Conservation (phyloP, 345 rosid species). For the Linum trigynum region DNA sequence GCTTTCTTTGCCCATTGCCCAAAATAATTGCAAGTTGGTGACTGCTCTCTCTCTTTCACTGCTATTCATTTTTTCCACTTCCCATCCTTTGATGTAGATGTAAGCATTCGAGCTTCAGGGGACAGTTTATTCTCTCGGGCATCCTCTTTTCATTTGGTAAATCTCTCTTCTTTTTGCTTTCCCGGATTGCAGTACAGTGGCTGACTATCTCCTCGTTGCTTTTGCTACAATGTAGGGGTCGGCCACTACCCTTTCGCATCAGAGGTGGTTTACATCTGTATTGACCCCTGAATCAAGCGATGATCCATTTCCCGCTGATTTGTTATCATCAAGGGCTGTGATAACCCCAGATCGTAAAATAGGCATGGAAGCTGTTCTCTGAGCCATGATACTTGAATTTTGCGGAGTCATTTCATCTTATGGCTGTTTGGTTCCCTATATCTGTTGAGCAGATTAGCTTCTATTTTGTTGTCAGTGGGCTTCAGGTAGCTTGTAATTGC, state of each 20-base stretch:
- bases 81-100: not conserved
- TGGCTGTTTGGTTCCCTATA: not conserved
- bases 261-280: slow-evolving; percentile 43
- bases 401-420: not conserved
- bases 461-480: not conserved
- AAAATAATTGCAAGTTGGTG: not conserved
- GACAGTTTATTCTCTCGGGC: not conserved
- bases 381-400: not conserved
- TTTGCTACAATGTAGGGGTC: not conserved
- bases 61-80: not conserved
- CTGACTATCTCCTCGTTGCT: not conserved
- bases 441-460: not conserved
- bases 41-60: not conserved
- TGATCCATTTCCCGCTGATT: slow-evolving; percentile 50
- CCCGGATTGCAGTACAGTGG: no score
- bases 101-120: not conserved
- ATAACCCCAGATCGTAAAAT: slow-evolving; percentile 42
- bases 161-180: not conserved
- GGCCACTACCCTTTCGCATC: slow-evolving; percentile 1
- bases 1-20: not conserved
- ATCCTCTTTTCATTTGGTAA: not conserved
- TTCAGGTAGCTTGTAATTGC: not conserved
- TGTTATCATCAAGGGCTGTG: slow-evolving; percentile 39
- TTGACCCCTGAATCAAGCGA: slow-evolving; percentile 50
- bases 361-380: slow-evolving; percentile 29